Percentiles rank a stretch among this genome's conserved stretches.
Evolutionary conservation across 139 green algal genomes (phyloP).

Genomic region (Tetraselmis striata): DNA sequence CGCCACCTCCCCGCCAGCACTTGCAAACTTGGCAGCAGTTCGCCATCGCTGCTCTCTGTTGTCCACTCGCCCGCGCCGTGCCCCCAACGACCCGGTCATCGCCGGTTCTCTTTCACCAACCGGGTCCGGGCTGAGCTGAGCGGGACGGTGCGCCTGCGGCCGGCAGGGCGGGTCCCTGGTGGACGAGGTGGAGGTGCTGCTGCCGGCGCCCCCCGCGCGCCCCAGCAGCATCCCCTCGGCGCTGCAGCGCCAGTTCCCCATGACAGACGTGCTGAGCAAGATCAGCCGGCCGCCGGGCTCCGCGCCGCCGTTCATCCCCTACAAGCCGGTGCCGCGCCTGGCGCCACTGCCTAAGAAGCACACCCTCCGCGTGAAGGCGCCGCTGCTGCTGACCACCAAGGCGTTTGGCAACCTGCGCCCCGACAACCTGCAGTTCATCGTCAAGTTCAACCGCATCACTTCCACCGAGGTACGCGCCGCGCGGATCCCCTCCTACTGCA

Average conservation of each 20-base stretch:
- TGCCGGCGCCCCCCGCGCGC: conserved; percentile 18
- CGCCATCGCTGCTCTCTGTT: too few relatives aligned
- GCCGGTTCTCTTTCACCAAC: too few relatives aligned
- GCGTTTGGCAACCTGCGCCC: conserved; percentile 57
- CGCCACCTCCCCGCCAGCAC: too few relatives aligned
- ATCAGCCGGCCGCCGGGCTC: conserved; percentile 10
- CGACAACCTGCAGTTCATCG: conserved; percentile 60
- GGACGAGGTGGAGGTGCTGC: conserved; percentile 46
- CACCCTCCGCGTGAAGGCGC: conserved; percentile 49
- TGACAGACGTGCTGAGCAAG: not conserved
- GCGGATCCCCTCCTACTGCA: too few relatives aligned
- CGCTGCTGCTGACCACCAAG: conserved; percentile 28
- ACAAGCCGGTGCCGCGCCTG: conserved; percentile 60
- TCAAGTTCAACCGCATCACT: conserved; percentile 20
- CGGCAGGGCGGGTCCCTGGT: conserved; percentile 43
- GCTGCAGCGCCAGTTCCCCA: conserved; percentile 42
- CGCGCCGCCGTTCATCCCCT: conserved; percentile 55
- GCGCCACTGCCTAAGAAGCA: conserved; percentile 57
- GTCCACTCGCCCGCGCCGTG: too few relatives aligned
- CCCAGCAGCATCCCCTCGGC: conserved; percentile 35
- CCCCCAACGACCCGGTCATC: too few relatives aligned
- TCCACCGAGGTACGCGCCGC: conserved; percentile 1
- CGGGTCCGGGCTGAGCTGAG: too few relatives aligned
- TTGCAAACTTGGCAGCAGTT: too few relatives aligned
- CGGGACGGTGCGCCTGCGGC: too few relatives aligned